These are phyloP conservation scores for Kingdonia uniflora DNA, from an alignment of 164 flowering plant genomes.

Conservation along the genomic window DNA sequence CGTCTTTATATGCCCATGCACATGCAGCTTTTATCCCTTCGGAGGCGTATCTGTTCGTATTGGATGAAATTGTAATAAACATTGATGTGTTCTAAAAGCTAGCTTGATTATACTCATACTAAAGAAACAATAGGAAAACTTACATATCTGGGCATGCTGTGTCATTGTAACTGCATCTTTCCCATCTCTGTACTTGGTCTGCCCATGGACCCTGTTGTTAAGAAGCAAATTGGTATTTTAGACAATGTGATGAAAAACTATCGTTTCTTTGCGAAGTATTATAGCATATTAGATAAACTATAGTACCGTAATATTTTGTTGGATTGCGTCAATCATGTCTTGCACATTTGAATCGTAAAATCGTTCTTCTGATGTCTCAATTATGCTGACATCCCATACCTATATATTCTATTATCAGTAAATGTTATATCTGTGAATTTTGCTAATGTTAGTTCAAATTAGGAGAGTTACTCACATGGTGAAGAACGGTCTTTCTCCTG, in stretches of 20 bases:
- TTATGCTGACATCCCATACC: conserved; percentile 67
- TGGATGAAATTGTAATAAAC: too few relatives aligned
- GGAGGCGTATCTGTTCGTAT: conserved; percentile 56
- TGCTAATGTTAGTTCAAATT: background rate
- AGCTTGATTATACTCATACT: too few relatives aligned
- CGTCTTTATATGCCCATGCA: conserved; percentile 69
- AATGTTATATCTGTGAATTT: too few relatives aligned
- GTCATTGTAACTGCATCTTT: conserved; percentile 34
- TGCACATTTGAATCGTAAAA: conserved; percentile 42
- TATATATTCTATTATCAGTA: conserved; percentile 16
- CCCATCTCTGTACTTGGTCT: conserved; percentile 54
- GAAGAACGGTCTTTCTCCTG: conserved; percentile 63
- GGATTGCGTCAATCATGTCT: conserved; percentile 42
- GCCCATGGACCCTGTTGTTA: conserved; percentile 58
- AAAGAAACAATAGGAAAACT: conserved; percentile 6
- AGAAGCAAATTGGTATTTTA: conserved; percentile 1
- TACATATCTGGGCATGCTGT: conserved; percentile 75
- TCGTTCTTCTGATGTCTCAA: conserved; percentile 60
- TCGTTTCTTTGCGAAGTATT: too few relatives aligned
- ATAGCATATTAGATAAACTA: background rate
- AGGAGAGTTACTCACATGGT: conserved; percentile 47
- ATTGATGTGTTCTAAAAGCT: too few relatives aligned
- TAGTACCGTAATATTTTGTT: conserved; percentile 59
- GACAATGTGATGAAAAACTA: background rate
- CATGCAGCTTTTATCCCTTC: conserved; percentile 65